These are phyloP conservation scores for Gracilaria vermiculophylla DNA, from an alignment of 23 red algal genomes.

Conservation along the genomic window DNA sequence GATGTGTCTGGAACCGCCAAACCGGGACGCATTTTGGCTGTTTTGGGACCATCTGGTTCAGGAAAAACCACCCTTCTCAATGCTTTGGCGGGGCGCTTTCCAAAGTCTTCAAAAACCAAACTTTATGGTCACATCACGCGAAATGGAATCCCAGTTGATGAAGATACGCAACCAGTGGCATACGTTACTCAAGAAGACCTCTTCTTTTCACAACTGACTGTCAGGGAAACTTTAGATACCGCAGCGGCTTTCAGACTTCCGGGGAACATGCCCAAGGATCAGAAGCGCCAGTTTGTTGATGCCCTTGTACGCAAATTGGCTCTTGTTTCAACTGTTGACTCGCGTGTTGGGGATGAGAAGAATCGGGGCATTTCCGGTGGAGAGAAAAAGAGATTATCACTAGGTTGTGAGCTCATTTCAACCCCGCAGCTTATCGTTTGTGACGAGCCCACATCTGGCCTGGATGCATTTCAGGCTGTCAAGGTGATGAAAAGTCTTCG, in stretches of 20 bases:
- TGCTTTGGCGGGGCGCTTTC: conserved; percentile 75
- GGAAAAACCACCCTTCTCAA: conserved; percentile 95
- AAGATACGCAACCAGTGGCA: conserved; percentile 23
- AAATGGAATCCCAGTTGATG: conserved; percentile 61
- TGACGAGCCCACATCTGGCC: conserved; percentile 87
- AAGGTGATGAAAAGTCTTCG: conserved; percentile 86
- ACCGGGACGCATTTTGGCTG: conserved; percentile 79
- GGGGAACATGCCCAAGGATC: conserved; percentile 10
- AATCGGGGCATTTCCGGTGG: conserved; percentile 90
- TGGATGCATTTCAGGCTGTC: conserved; percentile 94
- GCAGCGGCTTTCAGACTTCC: conserved; percentile 75
- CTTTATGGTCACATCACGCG: conserved; percentile 38
- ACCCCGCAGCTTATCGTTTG: conserved; percentile 77
- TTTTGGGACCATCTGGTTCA: conserved; percentile 86
- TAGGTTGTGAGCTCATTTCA: conserved; percentile 88
- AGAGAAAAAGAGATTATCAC: conserved; percentile 83
- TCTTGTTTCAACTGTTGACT: conserved; percentile 49
- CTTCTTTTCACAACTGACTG: conserved; percentile 96
- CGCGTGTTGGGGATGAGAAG: conserved; percentile 83
- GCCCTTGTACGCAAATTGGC: conserved; percentile 73
- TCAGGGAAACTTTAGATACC: conserved; percentile 85
- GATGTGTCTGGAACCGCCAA: conserved; percentile 56
- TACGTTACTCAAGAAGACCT: conserved; percentile 89
- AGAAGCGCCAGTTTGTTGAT: conserved; percentile 63
- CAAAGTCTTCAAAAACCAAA: background rate